Evolutionary conservation across 192 early-diverging fungal genomes (phyloP).

Genomic region (Rhizoclosmatium globosum): DNA sequence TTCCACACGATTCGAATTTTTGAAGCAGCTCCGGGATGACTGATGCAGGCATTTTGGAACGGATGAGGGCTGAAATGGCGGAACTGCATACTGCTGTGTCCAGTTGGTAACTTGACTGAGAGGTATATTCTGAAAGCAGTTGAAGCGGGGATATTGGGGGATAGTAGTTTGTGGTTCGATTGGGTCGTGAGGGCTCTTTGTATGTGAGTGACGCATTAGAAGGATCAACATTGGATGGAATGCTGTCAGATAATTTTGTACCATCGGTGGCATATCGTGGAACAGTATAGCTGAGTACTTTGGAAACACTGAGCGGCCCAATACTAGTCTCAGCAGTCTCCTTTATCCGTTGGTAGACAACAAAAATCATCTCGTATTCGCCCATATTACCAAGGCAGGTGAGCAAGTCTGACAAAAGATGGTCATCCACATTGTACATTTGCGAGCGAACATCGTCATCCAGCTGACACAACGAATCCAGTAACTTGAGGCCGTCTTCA

Average conservation of each 20-base stretch:
- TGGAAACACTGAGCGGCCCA: constrained; percentile 1
- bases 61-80: constrained; percentile 9
- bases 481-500: neutral
- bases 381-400: neutral
- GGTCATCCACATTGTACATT: neutral
- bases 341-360: neutral
- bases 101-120: neutral
- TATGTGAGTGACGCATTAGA: neutral
- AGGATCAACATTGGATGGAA: neutral
- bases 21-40: neutral
- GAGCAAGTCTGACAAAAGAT: constrained; percentile 6
- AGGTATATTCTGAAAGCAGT: constrained; percentile 9
- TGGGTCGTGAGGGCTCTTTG: neutral
- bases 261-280: neutral
- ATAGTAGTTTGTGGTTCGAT: constrained; percentile 1
- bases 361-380: constrained; percentile 14
- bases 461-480: neutral
- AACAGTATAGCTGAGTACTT: neutral
- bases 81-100: constrained; percentile 15
- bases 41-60: constrained; percentile 5
- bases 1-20: neutral
- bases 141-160: constrained; percentile 1
- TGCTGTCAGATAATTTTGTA: neutral
- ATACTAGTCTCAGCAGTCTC: neutral
- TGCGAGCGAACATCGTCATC: neutral